Conservation (phyloP, 75 land plant species). For the Sequoiadendron giganteum region DNA sequence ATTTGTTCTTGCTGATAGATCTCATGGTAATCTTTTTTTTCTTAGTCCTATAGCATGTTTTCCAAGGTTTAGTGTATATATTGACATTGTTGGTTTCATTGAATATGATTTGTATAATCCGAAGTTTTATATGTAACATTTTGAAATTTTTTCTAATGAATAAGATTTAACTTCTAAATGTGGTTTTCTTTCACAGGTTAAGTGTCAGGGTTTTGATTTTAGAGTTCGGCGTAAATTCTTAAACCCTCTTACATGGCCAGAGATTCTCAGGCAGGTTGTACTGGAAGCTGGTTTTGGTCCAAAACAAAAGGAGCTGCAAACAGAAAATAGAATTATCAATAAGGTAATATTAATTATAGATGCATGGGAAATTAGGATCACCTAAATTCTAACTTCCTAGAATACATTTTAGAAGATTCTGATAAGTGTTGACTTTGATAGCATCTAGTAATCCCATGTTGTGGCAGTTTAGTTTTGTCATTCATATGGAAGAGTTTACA, state of each 20-base stretch:
- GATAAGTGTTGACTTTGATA: background rate
- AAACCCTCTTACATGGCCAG: constrained; percentile 75
- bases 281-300: constrained; percentile 78
- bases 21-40: background rate
- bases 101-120: background rate
- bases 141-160: background rate
- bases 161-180: background rate
- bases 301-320: constrained; percentile 17
- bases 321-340: background rate
- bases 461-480: background rate
- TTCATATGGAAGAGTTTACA: background rate
- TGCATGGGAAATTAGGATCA: background rate
- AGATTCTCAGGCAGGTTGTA: constrained; percentile 69
- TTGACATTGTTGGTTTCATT: background rate
- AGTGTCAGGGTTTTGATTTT: constrained; percentile 37
- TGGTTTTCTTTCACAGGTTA: constrained; percentile 30
- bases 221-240: constrained; percentile 44
- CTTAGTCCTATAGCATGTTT: background rate
- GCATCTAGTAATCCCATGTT: background rate
- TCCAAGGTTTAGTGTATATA: background rate
- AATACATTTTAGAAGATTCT: background rate
- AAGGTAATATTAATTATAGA: background rate
- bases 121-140: background rate
- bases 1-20: background rate
- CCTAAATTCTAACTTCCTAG: background rate